Conservation (phyloP, 2,329 filamentous ascomycete genomes). For the Aspergillus tubingensis region DNA sequence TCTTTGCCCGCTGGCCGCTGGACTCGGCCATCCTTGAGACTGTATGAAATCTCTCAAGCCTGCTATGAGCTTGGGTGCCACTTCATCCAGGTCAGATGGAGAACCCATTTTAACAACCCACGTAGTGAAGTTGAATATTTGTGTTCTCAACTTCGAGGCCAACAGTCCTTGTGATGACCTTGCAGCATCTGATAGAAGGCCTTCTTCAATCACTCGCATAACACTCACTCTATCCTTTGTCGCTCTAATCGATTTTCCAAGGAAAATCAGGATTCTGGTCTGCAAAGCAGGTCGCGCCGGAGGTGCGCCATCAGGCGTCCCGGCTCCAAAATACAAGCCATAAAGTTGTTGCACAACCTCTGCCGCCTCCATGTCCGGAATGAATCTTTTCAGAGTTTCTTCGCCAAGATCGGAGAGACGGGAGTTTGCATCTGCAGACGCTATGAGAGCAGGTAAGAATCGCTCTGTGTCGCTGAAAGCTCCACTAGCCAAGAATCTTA, state of each 20-base stretch:
- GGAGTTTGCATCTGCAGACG: conserved; percentile 78
- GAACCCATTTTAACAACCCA: conserved; percentile 80
- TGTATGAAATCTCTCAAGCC: conserved; percentile 73
- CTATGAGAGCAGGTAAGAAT: conserved; percentile 80
- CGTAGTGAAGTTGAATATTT: conserved; percentile 81
- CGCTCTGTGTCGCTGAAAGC: conserved; percentile 82
- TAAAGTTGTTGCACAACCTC: conserved; percentile 67
- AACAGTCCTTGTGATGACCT: conserved; percentile 64
- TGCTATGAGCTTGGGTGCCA: conserved; percentile 69
- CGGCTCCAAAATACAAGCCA: conserved; percentile 68
- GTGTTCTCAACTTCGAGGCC: conserved; percentile 74
- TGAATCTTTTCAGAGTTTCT: conserved; percentile 79
- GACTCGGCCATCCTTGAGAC: conserved; percentile 78
- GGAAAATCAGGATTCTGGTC: conserved; percentile 71
- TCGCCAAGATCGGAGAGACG: conserved; percentile 82
- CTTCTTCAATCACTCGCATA: conserved; percentile 66
- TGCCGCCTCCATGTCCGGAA: conserved; percentile 67
- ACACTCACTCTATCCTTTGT: conserved; percentile 70
- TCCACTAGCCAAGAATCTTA: conserved; percentile 76
- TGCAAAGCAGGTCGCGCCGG: conserved; percentile 68
- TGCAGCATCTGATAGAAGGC: conserved; percentile 55
- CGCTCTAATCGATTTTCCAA: conserved; percentile 75
- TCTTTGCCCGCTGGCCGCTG: conserved; percentile 55
- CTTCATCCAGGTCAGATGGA: conserved; percentile 59
- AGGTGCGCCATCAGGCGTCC: conserved; percentile 43